Base-by-base conservation (phyloP, 1,284 basidiomycete genomes). In the Cryptococcus jaspeensis region DNA sequence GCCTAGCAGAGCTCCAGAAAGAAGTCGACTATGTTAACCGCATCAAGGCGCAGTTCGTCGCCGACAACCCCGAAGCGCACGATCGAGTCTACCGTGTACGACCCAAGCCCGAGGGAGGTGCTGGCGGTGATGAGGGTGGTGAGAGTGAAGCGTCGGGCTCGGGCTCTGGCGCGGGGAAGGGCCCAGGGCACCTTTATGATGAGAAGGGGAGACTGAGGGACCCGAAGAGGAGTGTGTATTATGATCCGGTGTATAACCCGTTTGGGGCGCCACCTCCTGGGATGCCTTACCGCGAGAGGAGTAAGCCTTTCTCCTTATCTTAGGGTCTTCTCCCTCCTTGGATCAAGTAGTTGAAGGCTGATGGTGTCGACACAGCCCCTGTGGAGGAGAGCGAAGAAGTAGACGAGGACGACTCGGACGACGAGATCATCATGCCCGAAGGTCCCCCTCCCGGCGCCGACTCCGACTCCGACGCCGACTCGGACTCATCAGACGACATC, bases 211-310 rank as follows among this genome's bases (percentile, higher is more conserved):
- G 90, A 49, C 87, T 90, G 61, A 81, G 87, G 55, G 89, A 91
- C 77, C 91, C 91, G 13, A 90, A 90, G 69, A 82, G 90, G 65
- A 94, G 90, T 76, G 81, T 93, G 42, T 97, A 97, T 75, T 97
- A 92, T 76, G 90, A 98, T 67, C 84, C 89, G 37, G 83, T 92
- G 50, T 88, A 95, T 84, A 98, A 98, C 73, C 92, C 92, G 7
- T 94, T 84, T 72, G 94, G 94, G 25, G 90, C 92, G n/a, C 86
- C 94, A 20, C 94, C 94, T 20, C 94, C 94, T 9, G 94, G 94
- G 8, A 91, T 96, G 92, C 92, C 90, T 9, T 97, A 97, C 74
- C 79, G 84, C 49, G 92, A 97, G 72, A 81, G 87, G 78, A 82
- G 89, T 92, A 66, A 77, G 87, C 81, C 12, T 5, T 36, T n/a